Percentiles rank a stretch among this genome's conserved stretches.
These are phyloP conservation scores for Helotiales sp. DNA, from an alignment of 2,329 filamentous ascomycete species.

Conservation along the genomic window DNA sequence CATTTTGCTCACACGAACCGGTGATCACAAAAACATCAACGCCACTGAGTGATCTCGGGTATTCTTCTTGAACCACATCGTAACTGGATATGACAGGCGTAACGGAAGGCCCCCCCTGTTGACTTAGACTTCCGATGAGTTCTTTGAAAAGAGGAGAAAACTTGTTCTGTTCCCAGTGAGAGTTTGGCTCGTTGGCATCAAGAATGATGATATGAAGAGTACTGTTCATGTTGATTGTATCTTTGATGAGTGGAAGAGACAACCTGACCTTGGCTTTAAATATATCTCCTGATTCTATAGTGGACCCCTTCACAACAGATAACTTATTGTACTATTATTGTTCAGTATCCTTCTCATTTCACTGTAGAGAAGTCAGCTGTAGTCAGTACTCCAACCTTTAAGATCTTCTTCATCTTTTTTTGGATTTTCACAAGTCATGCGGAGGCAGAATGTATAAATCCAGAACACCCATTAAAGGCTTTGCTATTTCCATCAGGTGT, in stretches of 20 bases:
- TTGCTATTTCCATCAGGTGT: background rate
- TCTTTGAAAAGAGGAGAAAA: background rate
- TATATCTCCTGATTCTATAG: too few relatives aligned
- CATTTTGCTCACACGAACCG: background rate
- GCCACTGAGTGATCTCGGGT: background rate
- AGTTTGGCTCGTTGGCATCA: too few relatives aligned
- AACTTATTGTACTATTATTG: background rate
- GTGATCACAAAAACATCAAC: background rate
- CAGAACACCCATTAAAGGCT: background rate
- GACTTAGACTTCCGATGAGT: background rate
- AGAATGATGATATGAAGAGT: background rate
- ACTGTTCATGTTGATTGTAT: background rate
- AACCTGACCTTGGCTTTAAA: background rate
- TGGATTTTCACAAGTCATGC: background rate
- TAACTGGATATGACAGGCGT: conserved; percentile 7
- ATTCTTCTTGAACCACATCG: conserved; percentile 3
- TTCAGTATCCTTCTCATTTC: background rate
- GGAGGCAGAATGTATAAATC: background rate
- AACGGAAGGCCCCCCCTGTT: background rate
- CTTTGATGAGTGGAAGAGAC: background rate
- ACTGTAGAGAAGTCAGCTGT: conserved; percentile 1
- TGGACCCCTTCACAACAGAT: background rate
- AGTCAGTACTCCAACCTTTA: background rate
- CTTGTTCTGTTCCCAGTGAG: conserved; percentile 2
- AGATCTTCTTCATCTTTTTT: background rate